Evolutionary conservation across 495 filamentous ascomycete species (phyloP).

Genomic region (Schizothecium vesticola): DNA sequence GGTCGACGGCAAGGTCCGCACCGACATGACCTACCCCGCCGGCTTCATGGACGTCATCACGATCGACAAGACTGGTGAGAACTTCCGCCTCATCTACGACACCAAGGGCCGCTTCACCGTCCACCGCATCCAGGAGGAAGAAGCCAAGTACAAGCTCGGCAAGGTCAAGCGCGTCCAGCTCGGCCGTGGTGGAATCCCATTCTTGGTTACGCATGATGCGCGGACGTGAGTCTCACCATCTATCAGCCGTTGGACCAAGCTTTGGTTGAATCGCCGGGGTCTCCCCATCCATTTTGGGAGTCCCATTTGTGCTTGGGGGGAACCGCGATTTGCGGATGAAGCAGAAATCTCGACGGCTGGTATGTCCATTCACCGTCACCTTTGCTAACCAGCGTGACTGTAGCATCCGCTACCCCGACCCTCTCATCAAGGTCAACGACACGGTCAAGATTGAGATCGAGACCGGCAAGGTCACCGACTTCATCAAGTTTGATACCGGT

Average conservation of each 20-base stretch:
- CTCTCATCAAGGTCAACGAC: slow-evolving; percentile 97
- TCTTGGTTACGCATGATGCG: slow-evolving; percentile 99
- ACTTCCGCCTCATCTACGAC: slow-evolving; percentile 99
- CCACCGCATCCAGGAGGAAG: slow-evolving; percentile 95
- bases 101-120: slow-evolving; percentile 99
- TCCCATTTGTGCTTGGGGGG: slow-evolving; percentile 6
- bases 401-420: slow-evolving; percentile 98
- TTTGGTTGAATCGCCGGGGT: slow-evolving; percentile 64
- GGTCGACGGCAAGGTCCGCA: slow-evolving; percentile 99
- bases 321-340: slow-evolving; percentile 12
- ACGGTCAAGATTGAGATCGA: slow-evolving; percentile 97
- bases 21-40: slow-evolving; percentile 93
- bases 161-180: slow-evolving; percentile 99
- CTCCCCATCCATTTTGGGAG: slow-evolving; percentile 2
- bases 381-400: slow-evolving; percentile 36
- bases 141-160: slow-evolving; percentile 98
- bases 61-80: slow-evolving; percentile 98
- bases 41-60: slow-evolving; percentile 99
- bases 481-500: slow-evolving; percentile 95
- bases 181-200: slow-evolving; percentile 98
- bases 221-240: slow-evolving; percentile 97
- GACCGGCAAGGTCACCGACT: slow-evolving; percentile 94
- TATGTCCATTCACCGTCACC: slow-evolving; percentile 32
- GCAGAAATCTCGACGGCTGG: slow-evolving; percentile 39
- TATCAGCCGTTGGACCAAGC: slow-evolving; percentile 99